Evolutionary conservation across 2,329 filamentous ascomycete species (phyloP), one percentile per base, ranked within the genome.

Genomic region (Colletotrichum aenigma): DNA sequence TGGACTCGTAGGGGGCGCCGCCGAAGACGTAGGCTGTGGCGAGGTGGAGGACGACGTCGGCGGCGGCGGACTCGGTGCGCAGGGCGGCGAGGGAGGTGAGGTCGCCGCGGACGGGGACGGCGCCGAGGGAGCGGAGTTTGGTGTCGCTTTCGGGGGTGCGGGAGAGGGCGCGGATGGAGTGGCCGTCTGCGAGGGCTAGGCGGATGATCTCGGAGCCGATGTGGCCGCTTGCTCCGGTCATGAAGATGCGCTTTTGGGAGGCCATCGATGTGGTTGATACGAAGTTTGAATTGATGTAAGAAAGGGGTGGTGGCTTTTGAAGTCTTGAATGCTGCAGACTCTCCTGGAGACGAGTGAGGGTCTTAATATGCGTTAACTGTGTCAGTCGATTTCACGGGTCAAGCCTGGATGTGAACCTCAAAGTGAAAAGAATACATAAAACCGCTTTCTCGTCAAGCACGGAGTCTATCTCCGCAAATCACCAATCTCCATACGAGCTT

Each of bases 21-120:
- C 78, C 75, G 77, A 81, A 80, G 58, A 81, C 77, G 65, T 83
- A 81, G 21, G 83, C 77, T 68, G 82, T 81, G 6, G 85, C 87
- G 7, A 89, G 81, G 75, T 87, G 85, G 6, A 89, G 78, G 8
- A 89, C 84, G n/a, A 82, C 79, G 70, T 89, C 86, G 7, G 86
- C 86, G 12, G 79, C 74, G n/a, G 81, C 76, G 62, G 83, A 82
- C 77, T 87, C 84, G 16, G 75, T 34, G 3, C 80, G 81, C 6
- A 89, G 82, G 4, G 86, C 76, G 26, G 85, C 83, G 52, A 85
- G 81, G 12, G 84, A 79, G 4, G 76, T 74, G 4, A 89, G 82
- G 77, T 85, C 83, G 3, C 87, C 87, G 34, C 85, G 83, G 6
- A 87, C 79, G 3, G 85, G 83, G 1, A 78, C 79, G 1, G 83